Percentiles rank a stretch among this genome's conserved stretches.
Conservation (phyloP, 768 basidiomycete genomes). For the Hygrophorus russula region DNA sequence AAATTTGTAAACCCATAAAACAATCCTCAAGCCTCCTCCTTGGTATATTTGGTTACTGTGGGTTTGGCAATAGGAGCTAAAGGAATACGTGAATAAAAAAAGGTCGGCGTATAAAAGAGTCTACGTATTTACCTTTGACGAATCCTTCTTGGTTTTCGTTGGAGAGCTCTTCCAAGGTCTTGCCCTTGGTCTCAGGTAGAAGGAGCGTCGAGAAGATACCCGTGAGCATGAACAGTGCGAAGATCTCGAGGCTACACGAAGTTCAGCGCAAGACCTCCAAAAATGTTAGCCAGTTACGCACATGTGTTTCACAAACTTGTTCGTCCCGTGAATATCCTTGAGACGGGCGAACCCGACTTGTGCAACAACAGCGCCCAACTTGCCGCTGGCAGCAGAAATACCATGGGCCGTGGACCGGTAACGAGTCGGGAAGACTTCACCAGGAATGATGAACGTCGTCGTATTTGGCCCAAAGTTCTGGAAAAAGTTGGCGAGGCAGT, state of each 20-base stretch:
- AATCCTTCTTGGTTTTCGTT: slow-evolving; percentile 60
- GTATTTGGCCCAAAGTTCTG: slow-evolving; percentile 81
- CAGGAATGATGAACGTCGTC: slow-evolving; percentile 74
- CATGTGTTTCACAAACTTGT: slow-evolving; percentile 58
- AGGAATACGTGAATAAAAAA: background rate
- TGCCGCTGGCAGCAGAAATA: slow-evolving; percentile 75
- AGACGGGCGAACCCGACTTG: slow-evolving; percentile 68
- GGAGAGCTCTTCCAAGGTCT: slow-evolving; percentile 59
- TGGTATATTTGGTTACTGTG: background rate
- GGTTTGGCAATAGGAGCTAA: background rate
- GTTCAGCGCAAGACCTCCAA: background rate
- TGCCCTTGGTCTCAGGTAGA: slow-evolving; percentile 67
- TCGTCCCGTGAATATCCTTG: slow-evolving; percentile 56
- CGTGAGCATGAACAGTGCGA: slow-evolving; percentile 80
- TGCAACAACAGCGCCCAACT: slow-evolving; percentile 73
- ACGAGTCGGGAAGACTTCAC: slow-evolving; percentile 80
- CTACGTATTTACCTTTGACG: slow-evolving; percentile 22
- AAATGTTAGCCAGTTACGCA: slow-evolving; percentile 21
- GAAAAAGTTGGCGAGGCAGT: slow-evolving; percentile 85
- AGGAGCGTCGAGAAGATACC: slow-evolving; percentile 75
- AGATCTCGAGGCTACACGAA: slow-evolving; percentile 51
- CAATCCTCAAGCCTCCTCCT: background rate
- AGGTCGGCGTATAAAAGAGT: background rate
- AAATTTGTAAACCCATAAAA: background rate
- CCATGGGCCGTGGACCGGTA: slow-evolving; percentile 82